Evolutionary conservation across 2,329 filamentous ascomycete genomes (phyloP), one percentile per base, ranked within the genome.

Genomic region (Ambrosiella cleistominuta): DNA sequence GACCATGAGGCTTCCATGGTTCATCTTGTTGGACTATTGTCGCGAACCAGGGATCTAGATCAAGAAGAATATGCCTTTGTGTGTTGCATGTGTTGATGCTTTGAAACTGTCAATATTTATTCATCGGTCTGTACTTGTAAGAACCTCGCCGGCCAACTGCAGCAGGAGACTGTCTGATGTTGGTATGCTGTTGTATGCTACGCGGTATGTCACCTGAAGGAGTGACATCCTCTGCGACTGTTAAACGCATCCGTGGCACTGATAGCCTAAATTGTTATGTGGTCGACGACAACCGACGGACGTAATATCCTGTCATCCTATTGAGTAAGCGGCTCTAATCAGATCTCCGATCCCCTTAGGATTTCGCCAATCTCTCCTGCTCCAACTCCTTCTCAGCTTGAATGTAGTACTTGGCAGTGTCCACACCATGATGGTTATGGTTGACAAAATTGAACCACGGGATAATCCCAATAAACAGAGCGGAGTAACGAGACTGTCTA

Each of bases 401-500:
- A 69, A 85, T 84, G 72, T 95, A 98, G 75, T 98, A 98, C 75
- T 98, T 98, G 63, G 91, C 89, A 38, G 93, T 98, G 70, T 98
- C 93, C 60, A 98, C 87, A 65, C 93, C 93, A 70, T 98, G 93
- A 79, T 94, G 75, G 68, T 81, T 83, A 73, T 98, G 93, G 73
- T 98, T 97, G 67, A 95, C 91, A 73, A 98, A 86, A 76, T 98
- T 98, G 74, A 95, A 91, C 93, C 90, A 97, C 44, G 91, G 90
- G 59, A 98, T 74, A 57, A 91, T 81, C 68, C 89, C 85, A 63
- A 87, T 74, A 71, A 91, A 93, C 38, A 93, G 76, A 45, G 86
- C 85, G 42, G 87, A 84, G 76, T 95, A 97, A 68, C 93, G 80
- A 67, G 89, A 95, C 75, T 98, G 95, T 65, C 93, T 79, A 61